Evolutionary conservation across 108 stramenopile genomes (phyloP).

Genomic region (Fragilariopsis cylindrus): DNA sequence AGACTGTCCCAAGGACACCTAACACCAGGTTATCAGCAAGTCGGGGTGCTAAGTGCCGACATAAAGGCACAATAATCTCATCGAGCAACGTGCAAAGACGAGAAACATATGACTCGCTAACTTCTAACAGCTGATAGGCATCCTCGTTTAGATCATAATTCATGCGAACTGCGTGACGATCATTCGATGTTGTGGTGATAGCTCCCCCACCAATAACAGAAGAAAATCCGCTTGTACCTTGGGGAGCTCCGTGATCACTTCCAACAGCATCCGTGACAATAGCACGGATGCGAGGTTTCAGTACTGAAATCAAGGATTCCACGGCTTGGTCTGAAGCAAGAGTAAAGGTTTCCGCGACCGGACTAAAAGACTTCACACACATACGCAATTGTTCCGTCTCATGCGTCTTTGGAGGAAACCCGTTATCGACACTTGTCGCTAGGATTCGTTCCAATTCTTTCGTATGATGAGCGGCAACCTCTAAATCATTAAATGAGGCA

Average conservation of each 20-base stretch:
- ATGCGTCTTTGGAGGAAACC: constrained; percentile 60
- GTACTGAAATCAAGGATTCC: constrained; percentile 60
- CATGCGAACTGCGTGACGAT: constrained; percentile 53
- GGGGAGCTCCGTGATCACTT: constrained; percentile 40
- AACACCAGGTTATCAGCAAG: constrained; percentile 67
- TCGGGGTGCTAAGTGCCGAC: constrained; percentile 63
- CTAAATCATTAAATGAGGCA: constrained; percentile 83
- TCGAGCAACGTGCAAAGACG: constrained; percentile 68
- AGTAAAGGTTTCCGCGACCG: constrained; percentile 63
- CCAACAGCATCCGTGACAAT: constrained; percentile 86
- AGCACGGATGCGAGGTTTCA: constrained; percentile 72
- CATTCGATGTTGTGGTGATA: constrained; percentile 19
- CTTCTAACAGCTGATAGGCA: constrained; percentile 71
- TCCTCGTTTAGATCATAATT: constrained; percentile 84
- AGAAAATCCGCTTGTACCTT: constrained; percentile 43
- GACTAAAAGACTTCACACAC: constrained; percentile 67
- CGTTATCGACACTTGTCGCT: constrained; percentile 53
- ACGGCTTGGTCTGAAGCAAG: constrained; percentile 55
- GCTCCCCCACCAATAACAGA: constrained; percentile 55
- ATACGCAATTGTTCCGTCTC: constrained; percentile 79
- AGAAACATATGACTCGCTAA: constrained; percentile 79
- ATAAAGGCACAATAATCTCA: constrained; percentile 67
- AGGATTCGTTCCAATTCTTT: constrained; percentile 61
- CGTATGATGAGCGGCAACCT: constrained; percentile 72
- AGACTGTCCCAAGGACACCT: constrained; percentile 63